Evolutionary conservation across 2,329 filamentous ascomycete genomes (phyloP), one percentile per base, ranked within the genome.

Genomic region (Cytospora chrysosperma): DNA sequence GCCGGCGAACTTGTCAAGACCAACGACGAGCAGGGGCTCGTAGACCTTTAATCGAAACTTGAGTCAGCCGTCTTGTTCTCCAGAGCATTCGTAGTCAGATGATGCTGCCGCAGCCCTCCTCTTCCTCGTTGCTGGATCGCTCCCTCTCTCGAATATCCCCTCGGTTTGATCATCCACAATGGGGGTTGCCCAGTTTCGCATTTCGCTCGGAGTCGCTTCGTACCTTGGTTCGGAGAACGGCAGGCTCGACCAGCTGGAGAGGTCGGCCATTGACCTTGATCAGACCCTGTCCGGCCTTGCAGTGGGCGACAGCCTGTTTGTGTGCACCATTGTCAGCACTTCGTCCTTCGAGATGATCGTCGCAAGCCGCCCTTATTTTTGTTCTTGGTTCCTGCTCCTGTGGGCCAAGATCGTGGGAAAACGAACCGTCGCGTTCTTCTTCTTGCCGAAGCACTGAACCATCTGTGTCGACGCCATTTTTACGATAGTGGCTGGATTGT

Each of bases 391-490:
- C 9, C 28, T 30, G n/a, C n/a, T n/a, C n/a, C 49, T 30, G 49
- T 40, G 61, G 57, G 28, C 30, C 64, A 50, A 51, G 34, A 58
- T 34, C 40, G 30, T 50, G 53, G 56, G 49, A 54, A n/a, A 15
- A 66, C 64, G 58, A 56, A 66, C 89, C 70, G 89, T 91, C 75
- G 92, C 92, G 78, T 88, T 93, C 87, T 91, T 92, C 88, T 93
- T 93, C 90, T 97, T 97, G 89, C 93, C 93, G 91, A 98, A 97
- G 91, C 93, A 97, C 88, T 97, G 93, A 76, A 93, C 90, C 82
- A 87, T 90, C 83, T 91, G 89, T 75, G 85, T 83, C 76, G 88
- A 83, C 81, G 90, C 89, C 88, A 92, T 92, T 81, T 77, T 91
- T 84, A 79, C 77, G 67, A 60, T 63, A 43, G 47, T 59, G 63